Evolutionary conservation across 441 rosid species (phyloP).

Genomic region (Theobroma grandiflorum): DNA sequence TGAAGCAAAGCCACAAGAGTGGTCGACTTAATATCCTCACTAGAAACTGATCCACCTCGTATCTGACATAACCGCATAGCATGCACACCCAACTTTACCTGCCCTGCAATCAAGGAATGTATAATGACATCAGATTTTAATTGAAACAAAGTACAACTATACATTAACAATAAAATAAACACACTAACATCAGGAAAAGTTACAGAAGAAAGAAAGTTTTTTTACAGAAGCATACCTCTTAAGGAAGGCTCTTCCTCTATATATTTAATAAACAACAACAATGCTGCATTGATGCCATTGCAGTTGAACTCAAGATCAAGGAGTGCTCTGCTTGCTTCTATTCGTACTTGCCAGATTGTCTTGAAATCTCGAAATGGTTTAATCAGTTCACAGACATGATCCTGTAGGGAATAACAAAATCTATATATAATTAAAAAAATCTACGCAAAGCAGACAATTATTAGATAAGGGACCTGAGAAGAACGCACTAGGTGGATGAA

Average conservation of each 20-base stretch:
- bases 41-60: conserved; percentile 54
- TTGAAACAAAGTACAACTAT: not conserved
- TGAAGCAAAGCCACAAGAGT: conserved; percentile 76
- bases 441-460: conserved; percentile 25
- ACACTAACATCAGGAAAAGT: not conserved
- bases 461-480: conserved; percentile 12
- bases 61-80: conserved; percentile 85
- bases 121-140: not conserved
- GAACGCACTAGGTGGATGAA: conserved; percentile 74
- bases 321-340: conserved; percentile 94
- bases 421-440: conserved; percentile 27
- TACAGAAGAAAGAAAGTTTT: conserved; percentile 24
- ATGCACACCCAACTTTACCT: conserved; percentile 78
- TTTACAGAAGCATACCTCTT: conserved; percentile 66
- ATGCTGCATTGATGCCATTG: conserved; percentile 85
- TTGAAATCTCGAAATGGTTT: conserved; percentile 74
- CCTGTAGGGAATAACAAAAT: conserved; percentile 56
- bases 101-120: conserved; percentile 66
- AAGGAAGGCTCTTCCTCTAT: conserved; percentile 82
- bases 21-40: conserved; percentile 53
- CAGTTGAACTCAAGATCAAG: conserved; percentile 87
- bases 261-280: conserved; percentile 70
- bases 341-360: conserved; percentile 75
- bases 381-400: conserved; percentile 76
- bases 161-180: conserved; percentile 14